phyloP scores from a whole-genome alignment of 1,139 yeast species.

The Nakaseomyces delphensis region DNA sequence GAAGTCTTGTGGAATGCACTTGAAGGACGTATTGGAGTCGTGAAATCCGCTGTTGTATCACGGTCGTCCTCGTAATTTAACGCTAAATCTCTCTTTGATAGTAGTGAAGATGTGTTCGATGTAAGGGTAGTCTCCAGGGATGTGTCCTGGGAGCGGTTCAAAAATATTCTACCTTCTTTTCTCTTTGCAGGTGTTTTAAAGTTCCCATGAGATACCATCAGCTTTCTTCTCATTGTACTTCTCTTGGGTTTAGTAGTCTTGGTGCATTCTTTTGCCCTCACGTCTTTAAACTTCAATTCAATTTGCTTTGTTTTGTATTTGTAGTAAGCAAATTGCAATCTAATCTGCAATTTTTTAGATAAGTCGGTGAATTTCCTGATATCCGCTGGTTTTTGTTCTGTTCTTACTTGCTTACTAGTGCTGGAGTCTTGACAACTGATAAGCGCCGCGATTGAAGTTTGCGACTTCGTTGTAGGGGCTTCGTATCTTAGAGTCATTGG shows the following conservation, averaged over 20 bases:
- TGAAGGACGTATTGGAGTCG: slow-evolving; percentile 15
- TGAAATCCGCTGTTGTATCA: slow-evolving; percentile 10
- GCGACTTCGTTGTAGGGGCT: slow-evolving; percentile 6
- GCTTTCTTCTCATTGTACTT: slow-evolving; percentile 19
- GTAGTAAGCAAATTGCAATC: slow-evolving; percentile 70
- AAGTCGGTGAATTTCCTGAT: slow-evolving; percentile 25
- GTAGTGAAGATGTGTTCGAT: slow-evolving; percentile 8
- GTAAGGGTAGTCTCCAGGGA: slow-evolving; percentile 7
- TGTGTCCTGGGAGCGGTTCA: slow-evolving; percentile 3
- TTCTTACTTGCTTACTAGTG: background rate
- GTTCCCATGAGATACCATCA: slow-evolving; percentile 25
- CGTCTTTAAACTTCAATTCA: slow-evolving; percentile 23
- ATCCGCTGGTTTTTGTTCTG: background rate
- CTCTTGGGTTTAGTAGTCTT: slow-evolving; percentile 3
- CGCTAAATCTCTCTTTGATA: slow-evolving; percentile 3
- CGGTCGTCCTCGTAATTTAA: background rate
- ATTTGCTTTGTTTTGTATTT: slow-evolving; percentile 56
- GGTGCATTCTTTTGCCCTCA: slow-evolving; percentile 9
- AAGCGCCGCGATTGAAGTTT: slow-evolving; percentile 5
- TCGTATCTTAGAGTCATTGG: slow-evolving; percentile 7
- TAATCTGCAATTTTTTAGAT: slow-evolving; percentile 58
- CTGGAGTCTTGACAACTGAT: background rate
- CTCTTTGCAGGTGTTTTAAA: slow-evolving; percentile 21
- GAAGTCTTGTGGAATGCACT: slow-evolving; percentile 5
- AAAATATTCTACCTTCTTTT: slow-evolving; percentile 3